Evolutionary conservation across 78 protist genomes (phyloP).

Genomic region (Polysphondylium violaceum): DNA sequence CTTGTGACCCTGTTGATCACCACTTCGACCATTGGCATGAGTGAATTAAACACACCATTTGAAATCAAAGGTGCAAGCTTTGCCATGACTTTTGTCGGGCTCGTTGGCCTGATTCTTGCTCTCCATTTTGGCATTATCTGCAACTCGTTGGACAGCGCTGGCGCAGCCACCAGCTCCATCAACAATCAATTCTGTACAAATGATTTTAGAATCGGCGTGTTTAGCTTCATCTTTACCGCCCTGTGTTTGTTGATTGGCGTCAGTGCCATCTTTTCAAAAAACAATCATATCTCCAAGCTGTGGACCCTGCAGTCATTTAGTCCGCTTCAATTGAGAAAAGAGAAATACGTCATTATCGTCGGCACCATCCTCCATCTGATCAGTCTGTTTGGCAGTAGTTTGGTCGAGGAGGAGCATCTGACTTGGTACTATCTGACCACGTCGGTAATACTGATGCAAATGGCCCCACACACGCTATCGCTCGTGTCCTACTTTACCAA

Average conservation of each 20-base stretch:
- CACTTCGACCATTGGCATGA: constrained; percentile 32
- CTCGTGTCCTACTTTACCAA: constrained; percentile 26
- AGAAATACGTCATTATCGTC: constrained; percentile 48
- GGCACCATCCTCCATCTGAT: constrained; percentile 67
- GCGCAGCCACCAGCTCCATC: neutral
- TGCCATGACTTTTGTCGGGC: constrained; percentile 21
- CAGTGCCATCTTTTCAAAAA: constrained; percentile 43
- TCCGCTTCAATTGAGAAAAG: constrained; percentile 50
- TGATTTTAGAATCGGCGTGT: constrained; percentile 26
- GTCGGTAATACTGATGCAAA: constrained; percentile 53
- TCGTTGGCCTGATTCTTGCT: neutral
- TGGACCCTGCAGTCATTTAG: constrained; percentile 11
- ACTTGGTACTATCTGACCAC: constrained; percentile 75
- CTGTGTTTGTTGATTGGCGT: constrained; percentile 42
- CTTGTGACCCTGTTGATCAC: constrained; percentile 46
- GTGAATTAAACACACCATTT: neutral
- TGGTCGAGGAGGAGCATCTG: constrained; percentile 88
- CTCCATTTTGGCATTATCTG: constrained; percentile 56
- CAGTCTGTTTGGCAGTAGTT: constrained; percentile 78
- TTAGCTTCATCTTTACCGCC: constrained; percentile 58
- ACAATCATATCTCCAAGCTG: constrained; percentile 8
- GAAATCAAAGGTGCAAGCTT: constrained; percentile 57
- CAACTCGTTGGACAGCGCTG: neutral
- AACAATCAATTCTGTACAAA: constrained; percentile 36
- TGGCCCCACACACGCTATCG: constrained; percentile 55